phyloP scores from a whole-genome alignment of 2,329 filamentous ascomycete genomes.

The Fusarium nisikadoi region DNA sequence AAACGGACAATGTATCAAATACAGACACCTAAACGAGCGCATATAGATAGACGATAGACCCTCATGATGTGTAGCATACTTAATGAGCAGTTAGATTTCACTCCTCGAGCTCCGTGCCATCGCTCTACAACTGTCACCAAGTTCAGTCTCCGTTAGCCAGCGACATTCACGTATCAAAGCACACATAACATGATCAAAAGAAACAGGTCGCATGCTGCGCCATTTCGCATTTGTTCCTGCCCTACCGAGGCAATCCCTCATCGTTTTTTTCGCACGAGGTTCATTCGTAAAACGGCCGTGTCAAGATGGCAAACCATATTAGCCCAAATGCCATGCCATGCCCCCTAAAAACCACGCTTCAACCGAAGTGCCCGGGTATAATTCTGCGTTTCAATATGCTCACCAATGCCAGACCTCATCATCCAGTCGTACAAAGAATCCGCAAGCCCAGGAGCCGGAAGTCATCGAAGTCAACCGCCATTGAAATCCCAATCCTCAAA shows the following conservation, averaged over 20 bases:
- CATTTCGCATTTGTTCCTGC: conserved; percentile 22
- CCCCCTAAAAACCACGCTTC: conserved; percentile 37
- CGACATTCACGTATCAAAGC: neutral
- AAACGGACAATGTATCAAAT: neutral
- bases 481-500: conserved; percentile 22
- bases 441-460: conserved; percentile 41
- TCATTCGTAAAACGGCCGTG: conserved; percentile 45
- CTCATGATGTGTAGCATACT: neutral
- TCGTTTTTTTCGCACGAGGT: conserved; percentile 37
- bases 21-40: neutral
- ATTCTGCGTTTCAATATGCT: conserved; percentile 46
- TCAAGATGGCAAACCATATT: conserved; percentile 40
- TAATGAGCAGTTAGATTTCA: conserved; percentile 3
- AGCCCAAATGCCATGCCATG: conserved; percentile 35
- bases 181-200: neutral
- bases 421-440: conserved; percentile 44
- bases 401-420: conserved; percentile 42
- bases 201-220: conserved; percentile 27
- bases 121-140: neutral
- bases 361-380: conserved; percentile 45
- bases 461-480: conserved; percentile 38
- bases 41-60: neutral
- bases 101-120: neutral
- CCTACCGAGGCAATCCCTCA: conserved; percentile 13
- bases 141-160: neutral